Evolutionary conservation across 306 rosid species (phyloP).

Genomic region (Begonia masoniana): DNA sequence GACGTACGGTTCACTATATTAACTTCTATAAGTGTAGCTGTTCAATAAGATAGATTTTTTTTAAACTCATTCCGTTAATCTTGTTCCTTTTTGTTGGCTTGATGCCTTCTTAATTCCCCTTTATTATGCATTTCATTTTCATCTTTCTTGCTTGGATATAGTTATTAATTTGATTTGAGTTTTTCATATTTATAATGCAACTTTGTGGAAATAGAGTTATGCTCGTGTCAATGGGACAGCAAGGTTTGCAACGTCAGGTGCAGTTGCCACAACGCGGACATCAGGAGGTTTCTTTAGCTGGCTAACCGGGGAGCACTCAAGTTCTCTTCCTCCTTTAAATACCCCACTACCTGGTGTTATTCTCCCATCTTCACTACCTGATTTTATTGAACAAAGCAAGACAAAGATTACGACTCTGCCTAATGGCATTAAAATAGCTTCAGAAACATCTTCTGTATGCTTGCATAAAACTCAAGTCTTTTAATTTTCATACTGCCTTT

Average conservation of each 20-base stretch:
- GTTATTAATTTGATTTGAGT: no score
- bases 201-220: background rate
- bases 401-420: slow-evolving; percentile 63
- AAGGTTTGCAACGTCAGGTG: slow-evolving; percentile 48
- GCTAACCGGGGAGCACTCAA: slow-evolving; percentile 56
- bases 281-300: slow-evolving; percentile 64
- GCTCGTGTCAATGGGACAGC: slow-evolving; percentile 36
- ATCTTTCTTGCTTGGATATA: no score
- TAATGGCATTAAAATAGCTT: slow-evolving; percentile 76
- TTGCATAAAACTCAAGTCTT: background rate
- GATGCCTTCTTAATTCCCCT: no score
- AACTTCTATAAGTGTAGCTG: no score
- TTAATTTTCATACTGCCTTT: slow-evolving; percentile 2
- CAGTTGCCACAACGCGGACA: slow-evolving; percentile 40
- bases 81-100: no score
- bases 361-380: slow-evolving; percentile 58
- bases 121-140: no score
- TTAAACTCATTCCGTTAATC: no score
- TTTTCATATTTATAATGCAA: no score
- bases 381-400: slow-evolving; percentile 59
- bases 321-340: slow-evolving; percentile 44
- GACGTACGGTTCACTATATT: no score
- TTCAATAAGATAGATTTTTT: no score
- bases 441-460: slow-evolving; percentile 49
- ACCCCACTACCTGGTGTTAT: slow-evolving; percentile 45